Evolutionary conservation across 805 yeast species (phyloP).

Genomic region (Danielozyma ontarioensis): DNA sequence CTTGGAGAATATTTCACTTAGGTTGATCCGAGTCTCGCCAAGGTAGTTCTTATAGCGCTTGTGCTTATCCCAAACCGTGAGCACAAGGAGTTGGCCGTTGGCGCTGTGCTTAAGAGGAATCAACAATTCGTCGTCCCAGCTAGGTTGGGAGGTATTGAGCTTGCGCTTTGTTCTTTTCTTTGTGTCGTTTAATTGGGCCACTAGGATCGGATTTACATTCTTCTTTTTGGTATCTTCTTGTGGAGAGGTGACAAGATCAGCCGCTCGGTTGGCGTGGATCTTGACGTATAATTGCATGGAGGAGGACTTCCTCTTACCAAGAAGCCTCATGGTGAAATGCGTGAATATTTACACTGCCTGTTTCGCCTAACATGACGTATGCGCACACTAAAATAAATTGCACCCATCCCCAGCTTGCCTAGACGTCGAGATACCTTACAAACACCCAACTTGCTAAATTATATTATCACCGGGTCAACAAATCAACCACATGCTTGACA

Average conservation of each 20-base stretch:
- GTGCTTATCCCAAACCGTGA: conserved; percentile 39
- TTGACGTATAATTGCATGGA: conserved; percentile 19
- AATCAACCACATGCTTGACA: conserved; percentile 88
- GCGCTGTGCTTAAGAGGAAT: conserved; percentile 28
- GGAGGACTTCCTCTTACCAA: background rate
- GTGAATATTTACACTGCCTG: too few species aligned
- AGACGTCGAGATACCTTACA: too few species aligned
- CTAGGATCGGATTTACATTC: conserved; percentile 31
- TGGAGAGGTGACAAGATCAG: conserved; percentile 25
- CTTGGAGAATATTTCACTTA: conserved; percentile 22
- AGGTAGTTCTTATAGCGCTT: conserved; percentile 31
- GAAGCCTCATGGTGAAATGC: background rate
- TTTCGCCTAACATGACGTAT: too few species aligned
- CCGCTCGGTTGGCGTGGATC: conserved; percentile 35
- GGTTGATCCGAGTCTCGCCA: conserved; percentile 33
- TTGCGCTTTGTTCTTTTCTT: conserved; percentile 26
- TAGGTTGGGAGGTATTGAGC: conserved; percentile 31
- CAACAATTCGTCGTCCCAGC: conserved; percentile 32
- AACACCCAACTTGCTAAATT: too few species aligned
- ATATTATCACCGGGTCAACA: conserved; percentile 54
- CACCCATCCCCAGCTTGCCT: too few species aligned
- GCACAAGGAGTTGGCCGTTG: conserved; percentile 21
- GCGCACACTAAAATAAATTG: too few species aligned
- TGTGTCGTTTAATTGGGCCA: conserved; percentile 26
- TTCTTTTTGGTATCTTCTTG: conserved; percentile 8